Conservation (phyloP, 2,329 filamentous ascomycete genomes). For the Diplodia scrobiculata region DNA sequence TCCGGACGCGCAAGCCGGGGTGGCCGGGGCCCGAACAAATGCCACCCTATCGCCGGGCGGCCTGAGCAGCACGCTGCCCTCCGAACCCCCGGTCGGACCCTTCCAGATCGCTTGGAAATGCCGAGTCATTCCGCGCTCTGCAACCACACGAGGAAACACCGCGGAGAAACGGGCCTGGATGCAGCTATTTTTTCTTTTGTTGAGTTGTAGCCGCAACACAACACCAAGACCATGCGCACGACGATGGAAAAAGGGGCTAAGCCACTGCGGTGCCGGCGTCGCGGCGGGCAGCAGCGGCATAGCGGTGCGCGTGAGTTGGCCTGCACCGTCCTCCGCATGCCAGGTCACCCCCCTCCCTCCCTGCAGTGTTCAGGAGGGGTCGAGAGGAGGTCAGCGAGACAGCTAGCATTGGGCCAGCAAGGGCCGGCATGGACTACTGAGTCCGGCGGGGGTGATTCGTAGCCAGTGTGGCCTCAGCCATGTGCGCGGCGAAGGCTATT, state of each 20-base stretch:
- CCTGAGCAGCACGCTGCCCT: conserved; percentile 6
- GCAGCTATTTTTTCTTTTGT: conserved; percentile 16
- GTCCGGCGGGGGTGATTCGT: conserved; percentile 4
- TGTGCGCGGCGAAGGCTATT: conserved; percentile 15
- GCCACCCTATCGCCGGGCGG: neutral
- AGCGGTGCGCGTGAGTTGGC: conserved; percentile 6
- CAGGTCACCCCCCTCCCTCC: conserved; percentile 4
- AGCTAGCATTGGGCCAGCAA: neutral
- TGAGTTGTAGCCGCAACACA: conserved; percentile 17
- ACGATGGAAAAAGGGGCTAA: neutral
- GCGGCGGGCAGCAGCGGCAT: conserved; percentile 6
- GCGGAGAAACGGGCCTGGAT: conserved; percentile 10
- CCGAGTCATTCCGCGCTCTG: conserved; percentile 22
- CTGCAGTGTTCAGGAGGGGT: conserved; percentile 17
- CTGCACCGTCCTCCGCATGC: conserved; percentile 12
- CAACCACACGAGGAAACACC: conserved; percentile 22
- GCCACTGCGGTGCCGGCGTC: conserved; percentile 12
- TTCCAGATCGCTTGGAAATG: conserved; percentile 8
- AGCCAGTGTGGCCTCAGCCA: neutral
- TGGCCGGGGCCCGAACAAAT: neutral
- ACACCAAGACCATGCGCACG: conserved; percentile 4
- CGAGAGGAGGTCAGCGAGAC: conserved; percentile 3
- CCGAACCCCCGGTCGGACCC: conserved; percentile 3
- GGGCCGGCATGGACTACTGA: neutral
- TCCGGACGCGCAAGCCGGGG: conserved; percentile 1